These are phyloP conservation scores for Colletotrichum sojae DNA, from an alignment of 2,329 filamentous ascomycete genomes.

Conservation along the genomic window DNA sequence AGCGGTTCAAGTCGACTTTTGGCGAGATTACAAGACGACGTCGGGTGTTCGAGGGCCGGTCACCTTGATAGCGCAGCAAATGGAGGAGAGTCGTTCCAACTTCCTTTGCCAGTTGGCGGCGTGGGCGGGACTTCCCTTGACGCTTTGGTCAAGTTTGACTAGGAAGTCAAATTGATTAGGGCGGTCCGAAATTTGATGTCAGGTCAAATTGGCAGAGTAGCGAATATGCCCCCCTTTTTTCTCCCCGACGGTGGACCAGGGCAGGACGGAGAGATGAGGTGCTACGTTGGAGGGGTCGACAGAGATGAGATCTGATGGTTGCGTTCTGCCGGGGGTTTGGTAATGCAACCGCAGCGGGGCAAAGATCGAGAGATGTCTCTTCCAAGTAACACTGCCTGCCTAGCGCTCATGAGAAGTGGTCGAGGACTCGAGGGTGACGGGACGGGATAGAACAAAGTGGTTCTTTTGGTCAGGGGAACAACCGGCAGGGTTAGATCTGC, in stretches of 20 bases:
- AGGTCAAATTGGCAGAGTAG: constrained; percentile 33
- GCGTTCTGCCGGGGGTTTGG: background rate
- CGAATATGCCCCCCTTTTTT: constrained; percentile 26
- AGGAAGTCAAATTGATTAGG: constrained; percentile 41
- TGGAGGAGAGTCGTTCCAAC: no score
- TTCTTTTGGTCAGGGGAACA: background rate
- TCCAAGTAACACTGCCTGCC: no score
- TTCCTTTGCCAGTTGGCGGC: background rate
- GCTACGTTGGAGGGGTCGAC: constrained; percentile 19
- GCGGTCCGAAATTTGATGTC: constrained; percentile 40
- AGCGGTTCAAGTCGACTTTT: constrained; percentile 13
- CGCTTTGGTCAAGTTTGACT: constrained; percentile 39
- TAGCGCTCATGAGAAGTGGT: no score
- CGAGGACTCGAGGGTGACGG: no score
- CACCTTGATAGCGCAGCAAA: no score
- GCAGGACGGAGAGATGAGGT: background rate
- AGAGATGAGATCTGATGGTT: constrained; percentile 28
- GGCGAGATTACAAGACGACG: background rate
- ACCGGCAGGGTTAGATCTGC: background rate
- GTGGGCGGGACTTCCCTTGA: constrained; percentile 31
- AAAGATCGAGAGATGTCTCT: no score
- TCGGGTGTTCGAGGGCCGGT: no score
- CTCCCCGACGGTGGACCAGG: background rate
- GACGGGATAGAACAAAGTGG: no score
- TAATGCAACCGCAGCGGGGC: constrained; percentile 1